Evolutionary conservation across 352 stramenopile species (phyloP).

Genomic region (Phytopythium mirpurense): DNA sequence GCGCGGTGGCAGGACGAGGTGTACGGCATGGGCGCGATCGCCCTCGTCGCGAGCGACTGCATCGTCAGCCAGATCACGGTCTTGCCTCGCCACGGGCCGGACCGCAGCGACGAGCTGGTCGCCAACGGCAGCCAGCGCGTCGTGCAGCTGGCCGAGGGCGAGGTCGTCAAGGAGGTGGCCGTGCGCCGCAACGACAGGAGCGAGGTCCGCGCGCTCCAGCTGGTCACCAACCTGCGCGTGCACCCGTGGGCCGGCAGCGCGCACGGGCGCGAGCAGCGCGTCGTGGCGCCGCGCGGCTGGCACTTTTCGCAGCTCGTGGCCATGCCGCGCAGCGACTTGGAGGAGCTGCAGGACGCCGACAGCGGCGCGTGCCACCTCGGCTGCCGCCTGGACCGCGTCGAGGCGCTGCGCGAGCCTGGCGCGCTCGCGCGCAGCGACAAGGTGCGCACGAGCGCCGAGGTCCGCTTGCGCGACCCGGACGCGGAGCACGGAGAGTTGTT

Average conservation of each 20-base stretch:
- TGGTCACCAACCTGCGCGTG: conserved; percentile 4
- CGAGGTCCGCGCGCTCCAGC: background rate
- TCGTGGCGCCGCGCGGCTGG: background rate
- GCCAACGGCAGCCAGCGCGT: background rate
- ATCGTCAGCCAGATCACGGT: background rate
- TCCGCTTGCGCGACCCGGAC: conserved; percentile 6
- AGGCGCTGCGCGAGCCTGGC: background rate
- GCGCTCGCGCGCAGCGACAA: background rate
- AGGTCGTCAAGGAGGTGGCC: conserved; percentile 1
- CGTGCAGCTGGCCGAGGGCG: background rate
- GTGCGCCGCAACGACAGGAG: background rate
- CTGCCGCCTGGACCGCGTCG: conserved; percentile 2
- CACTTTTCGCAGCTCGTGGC: conserved; percentile 4
- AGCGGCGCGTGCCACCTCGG: background rate
- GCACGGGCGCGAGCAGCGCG: background rate
- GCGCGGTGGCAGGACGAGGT: conserved; percentile 6
- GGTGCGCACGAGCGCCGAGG: background rate
- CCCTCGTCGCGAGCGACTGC: conserved; percentile 1
- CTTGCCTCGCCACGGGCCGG: background rate
- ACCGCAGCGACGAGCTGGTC: background rate
- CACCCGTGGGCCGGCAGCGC: background rate
- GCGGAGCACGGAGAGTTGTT: background rate
- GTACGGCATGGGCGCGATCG: conserved; percentile 3
- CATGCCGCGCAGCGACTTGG: background rate
- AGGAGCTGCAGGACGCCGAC: background rate